Percentiles rank a stretch among this genome's conserved stretches.
phyloP scores from a whole-genome alignment of 495 filamentous ascomycete species.

The Neurospora africana region DNA sequence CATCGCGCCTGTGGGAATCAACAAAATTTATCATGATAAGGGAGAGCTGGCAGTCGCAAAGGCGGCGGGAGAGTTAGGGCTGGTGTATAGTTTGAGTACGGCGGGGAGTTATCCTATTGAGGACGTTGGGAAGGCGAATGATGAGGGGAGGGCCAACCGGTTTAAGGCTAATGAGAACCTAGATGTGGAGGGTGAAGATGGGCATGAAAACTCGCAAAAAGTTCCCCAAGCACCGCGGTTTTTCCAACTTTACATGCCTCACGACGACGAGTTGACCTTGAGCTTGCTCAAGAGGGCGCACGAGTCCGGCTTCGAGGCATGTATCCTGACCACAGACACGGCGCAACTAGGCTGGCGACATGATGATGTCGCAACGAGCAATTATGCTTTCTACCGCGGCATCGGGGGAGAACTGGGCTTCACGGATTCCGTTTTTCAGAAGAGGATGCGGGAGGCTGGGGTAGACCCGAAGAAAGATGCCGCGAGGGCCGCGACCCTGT shows the following conservation, averaged over 20 bases:
- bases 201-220: neutral
- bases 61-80: neutral
- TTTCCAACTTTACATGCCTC: slow-evolving; percentile 65
- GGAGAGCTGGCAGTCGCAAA: neutral
- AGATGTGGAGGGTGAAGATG: neutral
- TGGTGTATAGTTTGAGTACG: neutral
- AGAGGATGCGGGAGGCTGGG: slow-evolving; percentile 20
- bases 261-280: slow-evolving; percentile 46
- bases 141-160: neutral
- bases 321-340: slow-evolving; percentile 56
- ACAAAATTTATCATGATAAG: neutral
- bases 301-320: slow-evolving; percentile 41
- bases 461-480: slow-evolving; percentile 16
- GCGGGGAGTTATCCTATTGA: neutral
- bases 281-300: slow-evolving; percentile 54
- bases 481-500: slow-evolving; percentile 25
- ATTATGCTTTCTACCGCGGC: slow-evolving; percentile 42
- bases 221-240: slow-evolving; percentile 20
- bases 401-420: slow-evolving; percentile 36
- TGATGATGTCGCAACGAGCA: slow-evolving; percentile 52
- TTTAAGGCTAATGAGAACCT: neutral
- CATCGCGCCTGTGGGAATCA: neutral
- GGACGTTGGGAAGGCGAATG: neutral
- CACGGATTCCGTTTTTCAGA: slow-evolving; percentile 54
- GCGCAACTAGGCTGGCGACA: slow-evolving; percentile 51